A percentile compares a stretch with the other conserved stretches of the same genome.
These are phyloP conservation scores for Gastrolobium villosum DNA, from an alignment of 306 rosid species.

Conservation along the genomic window DNA sequence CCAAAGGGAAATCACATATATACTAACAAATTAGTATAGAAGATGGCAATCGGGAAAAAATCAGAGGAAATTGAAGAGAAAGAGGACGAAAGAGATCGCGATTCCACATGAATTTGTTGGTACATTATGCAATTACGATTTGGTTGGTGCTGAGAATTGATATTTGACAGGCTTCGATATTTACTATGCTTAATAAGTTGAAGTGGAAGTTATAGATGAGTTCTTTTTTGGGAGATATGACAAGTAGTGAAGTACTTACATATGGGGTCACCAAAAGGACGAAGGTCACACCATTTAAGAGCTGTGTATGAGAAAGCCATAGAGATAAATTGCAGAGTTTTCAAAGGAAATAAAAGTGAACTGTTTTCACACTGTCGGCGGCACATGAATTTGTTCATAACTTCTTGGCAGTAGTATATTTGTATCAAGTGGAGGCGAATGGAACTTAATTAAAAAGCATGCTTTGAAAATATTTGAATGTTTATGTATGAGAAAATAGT, in stretches of 20 bases:
- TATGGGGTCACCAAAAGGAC: slow-evolving; percentile 49
- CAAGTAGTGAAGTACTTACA: slow-evolving; percentile 38
- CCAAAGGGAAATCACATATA: neutral
- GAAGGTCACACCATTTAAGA: slow-evolving; percentile 17
- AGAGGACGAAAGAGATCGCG: neutral
- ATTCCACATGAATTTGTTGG: slow-evolving; percentile 40
- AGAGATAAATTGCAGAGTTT: slow-evolving; percentile 8
- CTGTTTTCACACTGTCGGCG: slow-evolving; percentile 46
- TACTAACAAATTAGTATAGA: neutral
- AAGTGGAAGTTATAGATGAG: slow-evolving; percentile 35
- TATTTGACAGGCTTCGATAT: slow-evolving; percentile 17
- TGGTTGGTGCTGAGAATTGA: slow-evolving; percentile 37
- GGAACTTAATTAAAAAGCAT: neutral
- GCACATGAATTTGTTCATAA: slow-evolving; percentile 37
- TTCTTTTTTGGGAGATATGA: slow-evolving; percentile 43
- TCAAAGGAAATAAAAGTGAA: slow-evolving; percentile 11
- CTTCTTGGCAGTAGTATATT: neutral
- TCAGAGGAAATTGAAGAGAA: neutral
- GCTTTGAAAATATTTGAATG: slow-evolving; percentile 5
- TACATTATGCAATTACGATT: slow-evolving; percentile 24
- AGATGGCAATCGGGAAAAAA: neutral
- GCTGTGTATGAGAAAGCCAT: slow-evolving; percentile 23
- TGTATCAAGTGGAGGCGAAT: neutral
- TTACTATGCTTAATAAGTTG: slow-evolving; percentile 3
- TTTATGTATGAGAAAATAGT: neutral